A percentile compares a stretch with the other conserved stretches of the same genome.
Evolutionary conservation across 2,329 filamentous ascomycete species (phyloP).

Genomic region (Corniculantispora saksenae): DNA sequence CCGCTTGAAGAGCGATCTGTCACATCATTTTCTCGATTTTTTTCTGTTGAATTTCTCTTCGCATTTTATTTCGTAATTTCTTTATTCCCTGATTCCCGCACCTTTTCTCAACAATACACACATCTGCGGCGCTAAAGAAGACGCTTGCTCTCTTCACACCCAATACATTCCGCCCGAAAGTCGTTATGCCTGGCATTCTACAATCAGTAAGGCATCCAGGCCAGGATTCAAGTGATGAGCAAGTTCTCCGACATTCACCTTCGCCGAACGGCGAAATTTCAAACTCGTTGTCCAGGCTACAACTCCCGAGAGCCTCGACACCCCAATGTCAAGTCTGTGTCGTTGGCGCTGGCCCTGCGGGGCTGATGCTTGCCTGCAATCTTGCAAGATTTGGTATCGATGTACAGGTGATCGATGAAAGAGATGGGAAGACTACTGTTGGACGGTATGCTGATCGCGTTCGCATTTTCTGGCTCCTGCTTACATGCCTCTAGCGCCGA

Average conservation of each 20-base stretch:
- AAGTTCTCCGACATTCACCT: conserved; percentile 10
- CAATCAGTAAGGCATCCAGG: conserved; percentile 9
- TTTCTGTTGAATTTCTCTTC: neutral
- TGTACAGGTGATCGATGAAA: conserved; percentile 67
- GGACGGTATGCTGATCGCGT: conserved; percentile 46
- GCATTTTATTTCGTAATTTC: neutral
- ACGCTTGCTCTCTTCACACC: neutral
- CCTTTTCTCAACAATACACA: neutral
- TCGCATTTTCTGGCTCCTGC: neutral
- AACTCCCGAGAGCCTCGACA: conserved; percentile 48
- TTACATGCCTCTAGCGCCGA: conserved; percentile 53
- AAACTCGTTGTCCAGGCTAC: conserved; percentile 50
- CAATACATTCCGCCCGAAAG: neutral
- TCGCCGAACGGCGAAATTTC: conserved; percentile 37
- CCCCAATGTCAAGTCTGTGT: conserved; percentile 51
- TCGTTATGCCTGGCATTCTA: conserved; percentile 24
- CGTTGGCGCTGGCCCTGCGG: conserved; percentile 57
- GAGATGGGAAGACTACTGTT: conserved; percentile 66
- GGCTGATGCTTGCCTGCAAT: conserved; percentile 55
- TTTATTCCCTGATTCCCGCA: neutral
- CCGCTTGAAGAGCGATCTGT: neutral
- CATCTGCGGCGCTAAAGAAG: neutral
- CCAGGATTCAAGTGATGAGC: conserved; percentile 24
- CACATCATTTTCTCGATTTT: neutral
- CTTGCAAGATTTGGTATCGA: conserved; percentile 67